Evolutionary conservation across 116 monocot genomes (phyloP), one percentile per base, ranked within the genome.

Genomic region (Papilionanthe hybrid): DNA sequence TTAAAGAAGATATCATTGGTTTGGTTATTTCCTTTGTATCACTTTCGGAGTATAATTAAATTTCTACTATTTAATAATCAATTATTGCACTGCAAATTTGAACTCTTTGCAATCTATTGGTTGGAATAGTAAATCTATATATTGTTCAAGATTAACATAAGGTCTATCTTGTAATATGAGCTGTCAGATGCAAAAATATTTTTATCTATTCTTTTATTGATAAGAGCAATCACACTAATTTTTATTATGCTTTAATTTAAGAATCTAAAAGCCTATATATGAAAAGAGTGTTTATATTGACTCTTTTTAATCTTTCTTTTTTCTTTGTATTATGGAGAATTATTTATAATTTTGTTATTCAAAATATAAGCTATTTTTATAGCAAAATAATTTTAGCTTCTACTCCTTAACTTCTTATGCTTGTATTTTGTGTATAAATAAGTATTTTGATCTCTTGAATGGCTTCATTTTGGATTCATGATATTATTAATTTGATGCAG

Each of bases 401-500:
- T 30, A 25, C 37, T 17, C 32, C 15, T 15, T 68, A 32, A 4
- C 28, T 28, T 19, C 30, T 19, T 2, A 65, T 65, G 65, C 65
- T 65, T 65, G 7, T 25, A 65, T 65, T 65, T 65, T 65, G 25
- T 65, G 27, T 3, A 27, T 27, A 65, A 65, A 27, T 9, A 65
- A 27, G 27, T 65, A 53, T 65, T 12, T 65, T 28, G 22, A 65
- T 65, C 0, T 65, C 65, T 65, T 65, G 11, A 63, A 65, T 27
- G 65, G 27, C 65, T 25, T 65, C 11, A 65, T 65, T 65, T 65
- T 65, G 22, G 10, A 9, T 65, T 65, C 6, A 0, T 53, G 53
- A 53, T 15, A 18, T 15, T 15, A 53, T 15, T 53, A 53, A 65
- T 65, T 27, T 22, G 50, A 75, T 89, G 83, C 95, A 99, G 99